phyloP scores from a whole-genome alignment of 768 basidiomycete genomes.

The Tylopilus balloui region DNA sequence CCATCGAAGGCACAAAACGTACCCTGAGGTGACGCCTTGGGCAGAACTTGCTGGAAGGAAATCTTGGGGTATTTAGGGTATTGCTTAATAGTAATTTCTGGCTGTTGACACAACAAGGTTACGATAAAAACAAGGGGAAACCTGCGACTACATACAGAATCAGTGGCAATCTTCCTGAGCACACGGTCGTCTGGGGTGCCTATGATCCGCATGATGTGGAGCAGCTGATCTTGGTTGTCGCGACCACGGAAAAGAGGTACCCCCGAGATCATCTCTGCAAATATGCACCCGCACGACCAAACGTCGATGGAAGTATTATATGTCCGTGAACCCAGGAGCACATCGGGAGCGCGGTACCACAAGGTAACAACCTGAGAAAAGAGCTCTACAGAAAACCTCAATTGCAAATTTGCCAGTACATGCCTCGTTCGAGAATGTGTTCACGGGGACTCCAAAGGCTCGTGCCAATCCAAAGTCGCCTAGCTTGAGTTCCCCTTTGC shows the following conservation, averaged over 20 bases:
- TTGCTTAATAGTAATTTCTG: constrained; percentile 77
- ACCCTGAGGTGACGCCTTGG: constrained; percentile 86
- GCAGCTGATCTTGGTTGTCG: constrained; percentile 96
- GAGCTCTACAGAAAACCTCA: constrained; percentile 1
- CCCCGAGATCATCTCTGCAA: constrained; percentile 99
- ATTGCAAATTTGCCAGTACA: neutral
- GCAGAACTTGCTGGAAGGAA: constrained; percentile 73
- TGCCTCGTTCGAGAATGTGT: constrained; percentile 97
- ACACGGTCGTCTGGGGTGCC: constrained; percentile 91
- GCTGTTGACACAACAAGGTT: constrained; percentile 40
- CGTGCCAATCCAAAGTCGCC: constrained; percentile 97
- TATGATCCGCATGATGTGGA: constrained; percentile 95
- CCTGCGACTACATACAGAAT: constrained; percentile 59
- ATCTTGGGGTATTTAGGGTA: constrained; percentile 87
- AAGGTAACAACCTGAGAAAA: constrained; percentile 83
- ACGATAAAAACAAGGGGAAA: neutral
- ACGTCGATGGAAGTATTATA: constrained; percentile 99
- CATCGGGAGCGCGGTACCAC: constrained; percentile 99
- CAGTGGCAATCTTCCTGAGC: constrained; percentile 81
- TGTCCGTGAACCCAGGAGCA: constrained; percentile 92
- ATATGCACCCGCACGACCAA: constrained; percentile 99
- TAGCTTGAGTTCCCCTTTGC: constrained; percentile 93
- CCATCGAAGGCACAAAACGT: constrained; percentile 3
- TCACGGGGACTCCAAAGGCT: constrained; percentile 97
- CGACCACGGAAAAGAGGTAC: constrained; percentile 94